Percentiles rank a stretch among this genome's conserved stretches.
Conservation (phyloP, 2,329 filamentous ascomycete genomes). For the Trichoderma polysporum region DNA sequence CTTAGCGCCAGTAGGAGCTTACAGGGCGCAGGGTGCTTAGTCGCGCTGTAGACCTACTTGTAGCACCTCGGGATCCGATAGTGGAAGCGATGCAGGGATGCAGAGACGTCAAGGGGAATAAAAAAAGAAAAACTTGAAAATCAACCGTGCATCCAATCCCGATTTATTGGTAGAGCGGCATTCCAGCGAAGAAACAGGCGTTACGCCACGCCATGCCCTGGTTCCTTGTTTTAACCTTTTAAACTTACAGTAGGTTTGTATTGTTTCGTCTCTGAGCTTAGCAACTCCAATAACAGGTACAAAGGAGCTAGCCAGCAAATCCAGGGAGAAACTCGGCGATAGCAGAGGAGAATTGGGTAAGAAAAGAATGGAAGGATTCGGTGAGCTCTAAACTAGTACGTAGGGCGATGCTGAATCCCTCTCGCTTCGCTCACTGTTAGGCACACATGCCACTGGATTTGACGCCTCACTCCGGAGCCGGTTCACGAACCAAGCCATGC, state of each 20-base stretch:
- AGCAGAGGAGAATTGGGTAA: neutral
- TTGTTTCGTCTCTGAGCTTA: neutral
- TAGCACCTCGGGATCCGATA: neutral
- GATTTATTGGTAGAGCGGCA: neutral
- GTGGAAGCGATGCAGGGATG: too few species aligned
- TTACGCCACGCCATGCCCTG: constrained; percentile 8
- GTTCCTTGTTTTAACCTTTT: constrained; percentile 8
- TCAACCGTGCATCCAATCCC: neutral
- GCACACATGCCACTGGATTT: neutral
- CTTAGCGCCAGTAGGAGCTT: constrained; percentile 9
- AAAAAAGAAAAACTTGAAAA: neutral
- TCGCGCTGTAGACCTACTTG: neutral
- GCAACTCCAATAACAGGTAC: neutral
- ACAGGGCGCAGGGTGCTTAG: neutral
- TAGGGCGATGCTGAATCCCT: neutral
- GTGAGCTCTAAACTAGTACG: neutral
- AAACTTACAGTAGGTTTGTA: neutral
- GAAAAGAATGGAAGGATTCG: neutral
- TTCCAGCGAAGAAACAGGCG: constrained; percentile 3
- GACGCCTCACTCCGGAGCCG: neutral
- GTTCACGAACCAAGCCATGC: neutral
- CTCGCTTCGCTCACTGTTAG: neutral
- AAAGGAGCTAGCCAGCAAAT: neutral
- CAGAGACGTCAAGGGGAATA: neutral
- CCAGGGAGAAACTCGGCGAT: neutral